Percentiles rank a stretch among this genome's conserved stretches.
Conservation (phyloP, 2,329 filamentous ascomycete genomes). For the Sarocladium kiliense region DNA sequence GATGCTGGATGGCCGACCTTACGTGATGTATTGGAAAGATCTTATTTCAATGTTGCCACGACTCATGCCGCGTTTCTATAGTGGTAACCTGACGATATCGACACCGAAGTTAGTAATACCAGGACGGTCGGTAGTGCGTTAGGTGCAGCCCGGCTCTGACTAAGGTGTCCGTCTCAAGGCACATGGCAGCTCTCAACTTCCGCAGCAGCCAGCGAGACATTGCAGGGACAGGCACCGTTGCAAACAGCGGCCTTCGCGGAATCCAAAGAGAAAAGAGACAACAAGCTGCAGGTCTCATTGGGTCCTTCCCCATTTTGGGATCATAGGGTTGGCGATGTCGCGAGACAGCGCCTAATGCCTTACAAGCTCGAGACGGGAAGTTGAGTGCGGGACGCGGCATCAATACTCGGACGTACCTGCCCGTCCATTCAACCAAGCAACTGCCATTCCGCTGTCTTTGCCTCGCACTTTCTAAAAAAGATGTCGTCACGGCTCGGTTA, state of each 20-base stretch:
- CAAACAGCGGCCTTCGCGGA: not conserved
- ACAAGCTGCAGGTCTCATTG: conserved; percentile 4
- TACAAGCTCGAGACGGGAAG: not conserved
- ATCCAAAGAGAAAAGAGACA: conserved; percentile 1
- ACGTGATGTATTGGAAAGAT: too few relatives aligned
- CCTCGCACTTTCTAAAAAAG: not conserved
- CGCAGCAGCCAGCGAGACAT: not conserved
- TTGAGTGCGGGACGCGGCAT: conserved; percentile 1
- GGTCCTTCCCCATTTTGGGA: not conserved
- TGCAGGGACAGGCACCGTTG: not conserved
- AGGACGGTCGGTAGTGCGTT: too few relatives aligned
- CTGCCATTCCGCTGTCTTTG: not conserved
- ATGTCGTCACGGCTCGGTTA: not conserved
- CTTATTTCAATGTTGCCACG: too few relatives aligned
- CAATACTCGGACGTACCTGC: not conserved
- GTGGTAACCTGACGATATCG: too few relatives aligned
- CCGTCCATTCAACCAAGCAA: not conserved
- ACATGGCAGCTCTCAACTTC: not conserved
- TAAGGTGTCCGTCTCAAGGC: not conserved
- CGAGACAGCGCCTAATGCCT: not conserved
- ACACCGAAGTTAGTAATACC: too few relatives aligned
- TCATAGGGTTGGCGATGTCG: not conserved
- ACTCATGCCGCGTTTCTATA: too few relatives aligned
- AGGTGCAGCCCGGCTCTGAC: not conserved
- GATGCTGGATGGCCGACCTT: too few relatives aligned